These are phyloP conservation scores for Gleditsia sinensis DNA, from an alignment of 306 rosid species.

Conservation along the genomic window DNA sequence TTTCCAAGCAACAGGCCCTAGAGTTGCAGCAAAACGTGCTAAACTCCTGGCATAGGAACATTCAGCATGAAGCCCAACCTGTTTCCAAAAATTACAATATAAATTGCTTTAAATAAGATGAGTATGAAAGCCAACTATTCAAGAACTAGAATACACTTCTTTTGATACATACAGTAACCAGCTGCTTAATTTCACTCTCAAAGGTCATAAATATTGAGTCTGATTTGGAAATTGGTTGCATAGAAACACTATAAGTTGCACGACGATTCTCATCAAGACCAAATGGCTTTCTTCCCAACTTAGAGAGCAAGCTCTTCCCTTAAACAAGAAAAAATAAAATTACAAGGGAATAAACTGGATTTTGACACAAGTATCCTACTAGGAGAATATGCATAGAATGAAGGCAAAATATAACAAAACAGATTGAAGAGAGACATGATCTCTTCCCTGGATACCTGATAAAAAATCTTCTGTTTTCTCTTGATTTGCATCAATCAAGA, in stretches of 20 bases:
- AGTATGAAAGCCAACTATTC: constrained; percentile 28
- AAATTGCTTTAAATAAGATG: constrained; percentile 25
- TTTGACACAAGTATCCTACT: constrained; percentile 15
- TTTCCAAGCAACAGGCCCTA: constrained; percentile 93
- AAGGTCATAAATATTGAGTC: constrained; percentile 82
- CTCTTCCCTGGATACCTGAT: constrained; percentile 60
- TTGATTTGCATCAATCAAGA: constrained; percentile 64
- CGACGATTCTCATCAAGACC: constrained; percentile 82
- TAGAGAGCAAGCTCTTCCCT: constrained; percentile 74
- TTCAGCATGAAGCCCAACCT: constrained; percentile 99
- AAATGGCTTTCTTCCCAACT: constrained; percentile 72
- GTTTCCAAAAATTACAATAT: constrained; percentile 25
- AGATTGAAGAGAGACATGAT: constrained; percentile 6
- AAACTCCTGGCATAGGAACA: constrained; percentile 95
- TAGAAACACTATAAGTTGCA: constrained; percentile 62
- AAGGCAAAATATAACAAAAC: constrained; percentile 2
- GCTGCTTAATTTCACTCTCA: constrained; percentile 84
- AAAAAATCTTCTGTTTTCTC: constrained; percentile 77
- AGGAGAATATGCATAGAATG: constrained; percentile 1
- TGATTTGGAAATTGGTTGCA: constrained; percentile 56
- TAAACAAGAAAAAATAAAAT: constrained; percentile 42
- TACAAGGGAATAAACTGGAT: constrained; percentile 30
- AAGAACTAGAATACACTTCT: constrained; percentile 32
- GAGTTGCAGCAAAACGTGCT: constrained; percentile 91
- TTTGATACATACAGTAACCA: constrained; percentile 75